phyloP scores from a whole-genome alignment of 139 green algal genomes.

The Tetraselmis chui region DNA sequence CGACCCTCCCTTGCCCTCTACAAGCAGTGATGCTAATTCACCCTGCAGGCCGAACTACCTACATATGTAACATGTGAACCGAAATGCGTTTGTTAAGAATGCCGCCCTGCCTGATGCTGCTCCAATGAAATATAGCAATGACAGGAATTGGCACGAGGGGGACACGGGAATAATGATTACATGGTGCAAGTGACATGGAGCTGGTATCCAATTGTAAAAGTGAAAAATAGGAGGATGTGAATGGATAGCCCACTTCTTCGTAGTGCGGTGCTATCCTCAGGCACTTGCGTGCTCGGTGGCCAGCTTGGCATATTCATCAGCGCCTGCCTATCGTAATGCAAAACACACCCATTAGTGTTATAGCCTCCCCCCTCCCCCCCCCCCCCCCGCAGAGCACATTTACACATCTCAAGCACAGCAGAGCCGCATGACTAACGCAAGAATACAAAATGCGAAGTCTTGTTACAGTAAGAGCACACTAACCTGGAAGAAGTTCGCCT shows the following conservation, averaged over 20 bases:
- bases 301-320: background rate
- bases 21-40: no score
- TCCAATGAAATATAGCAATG: no score
- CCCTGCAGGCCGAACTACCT: no score
- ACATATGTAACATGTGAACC: no score
- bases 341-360: no score
- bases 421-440: background rate
- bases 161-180: background rate
- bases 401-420: background rate
- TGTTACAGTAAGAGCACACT: background rate
- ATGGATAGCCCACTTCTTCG: background rate
- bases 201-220: background rate
- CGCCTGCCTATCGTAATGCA: background rate
- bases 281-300: background rate
- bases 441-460: background rate
- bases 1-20: no score
- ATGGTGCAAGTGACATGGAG: background rate
- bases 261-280: background rate
- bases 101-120: no score
- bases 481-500: constrained; percentile 63
- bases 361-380: no score
- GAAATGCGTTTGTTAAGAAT: no score
- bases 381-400: no score
- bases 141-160: no score
- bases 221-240: background rate